phyloP scores from a whole-genome alignment of 106 monocot genomes.

The Dactylorhiza incarnata region DNA sequence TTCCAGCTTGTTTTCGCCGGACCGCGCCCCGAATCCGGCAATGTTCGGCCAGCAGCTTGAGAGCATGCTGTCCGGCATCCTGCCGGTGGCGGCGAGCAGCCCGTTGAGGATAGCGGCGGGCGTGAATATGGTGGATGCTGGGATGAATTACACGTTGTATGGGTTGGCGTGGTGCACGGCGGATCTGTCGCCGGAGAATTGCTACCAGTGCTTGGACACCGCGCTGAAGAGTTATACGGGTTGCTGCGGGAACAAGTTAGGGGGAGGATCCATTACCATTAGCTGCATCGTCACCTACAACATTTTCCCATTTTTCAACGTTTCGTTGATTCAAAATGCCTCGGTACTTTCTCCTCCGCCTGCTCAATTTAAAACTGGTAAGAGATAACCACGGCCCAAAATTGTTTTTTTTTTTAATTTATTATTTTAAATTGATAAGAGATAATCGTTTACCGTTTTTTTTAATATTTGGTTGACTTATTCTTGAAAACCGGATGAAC shows the following conservation, averaged over 20 bases:
- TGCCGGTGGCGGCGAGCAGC: background rate
- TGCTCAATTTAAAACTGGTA: background rate
- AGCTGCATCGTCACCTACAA: conserved; percentile 7
- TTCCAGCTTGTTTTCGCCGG: background rate
- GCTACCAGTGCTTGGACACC: background rate
- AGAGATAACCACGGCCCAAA: background rate
- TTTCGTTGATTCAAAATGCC: background rate
- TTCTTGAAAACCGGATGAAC: too few species aligned
- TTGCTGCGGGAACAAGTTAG: background rate
- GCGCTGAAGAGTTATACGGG: background rate
- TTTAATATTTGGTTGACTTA: too few species aligned
- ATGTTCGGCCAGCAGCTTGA: background rate
- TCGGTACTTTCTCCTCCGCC: background rate
- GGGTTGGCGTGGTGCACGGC: conserved; percentile 1
- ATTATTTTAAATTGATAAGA: too few species aligned
- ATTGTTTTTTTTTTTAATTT: too few species aligned
- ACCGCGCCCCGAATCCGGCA: background rate
- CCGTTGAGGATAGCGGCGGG: background rate
- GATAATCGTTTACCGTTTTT: too few species aligned
- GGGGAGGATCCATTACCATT: background rate
- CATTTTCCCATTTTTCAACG: background rate
- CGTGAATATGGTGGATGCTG: background rate
- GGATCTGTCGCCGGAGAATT: background rate
- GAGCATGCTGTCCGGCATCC: background rate
- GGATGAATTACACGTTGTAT: too few species aligned